Evolutionary conservation across 2,329 filamentous ascomycete genomes (phyloP).

Genomic region (Simplicillium sp.): DNA sequence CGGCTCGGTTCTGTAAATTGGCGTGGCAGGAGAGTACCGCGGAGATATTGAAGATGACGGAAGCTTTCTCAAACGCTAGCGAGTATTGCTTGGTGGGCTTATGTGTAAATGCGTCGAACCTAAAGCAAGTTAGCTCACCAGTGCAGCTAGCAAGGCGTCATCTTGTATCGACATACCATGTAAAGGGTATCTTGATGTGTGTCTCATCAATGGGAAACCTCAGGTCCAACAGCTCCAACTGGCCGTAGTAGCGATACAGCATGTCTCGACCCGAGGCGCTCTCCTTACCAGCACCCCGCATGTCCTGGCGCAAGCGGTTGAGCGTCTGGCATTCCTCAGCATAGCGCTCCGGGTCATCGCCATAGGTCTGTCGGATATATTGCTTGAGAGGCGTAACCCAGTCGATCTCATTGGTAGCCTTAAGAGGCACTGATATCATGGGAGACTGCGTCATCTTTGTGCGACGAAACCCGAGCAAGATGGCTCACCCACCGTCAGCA

Average conservation of each 20-base stretch:
- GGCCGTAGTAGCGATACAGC: slow-evolving; percentile 94
- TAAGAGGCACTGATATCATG: slow-evolving; percentile 92
- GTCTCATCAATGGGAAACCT: slow-evolving; percentile 97
- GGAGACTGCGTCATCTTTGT: slow-evolving; percentile 68
- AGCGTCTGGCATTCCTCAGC: slow-evolving; percentile 89
- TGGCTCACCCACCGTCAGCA: slow-evolving; percentile 7
- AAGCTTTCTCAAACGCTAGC: slow-evolving; percentile 94
- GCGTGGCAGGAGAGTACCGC: slow-evolving; percentile 95
- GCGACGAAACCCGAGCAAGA: slow-evolving; percentile 9
- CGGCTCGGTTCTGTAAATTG: slow-evolving; percentile 80
- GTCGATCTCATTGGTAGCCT: slow-evolving; percentile 94
- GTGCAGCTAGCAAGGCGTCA: neutral
- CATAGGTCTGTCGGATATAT: slow-evolving; percentile 90
- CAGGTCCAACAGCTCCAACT: slow-evolving; percentile 87
- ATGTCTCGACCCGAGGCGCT: slow-evolving; percentile 89
- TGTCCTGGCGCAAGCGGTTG: slow-evolving; percentile 92
- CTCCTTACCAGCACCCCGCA: slow-evolving; percentile 94
- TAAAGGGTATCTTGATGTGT: slow-evolving; percentile 98
- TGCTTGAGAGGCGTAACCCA: slow-evolving; percentile 87
- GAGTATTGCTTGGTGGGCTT: slow-evolving; percentile 97
- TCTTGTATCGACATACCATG: slow-evolving; percentile 55
- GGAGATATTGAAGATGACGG: slow-evolving; percentile 99
- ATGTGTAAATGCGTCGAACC: slow-evolving; percentile 99
- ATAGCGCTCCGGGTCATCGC: slow-evolving; percentile 94
- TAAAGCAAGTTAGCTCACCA: slow-evolving; percentile 23